Conservation (phyloP, 106 monocot genomes). For the Alisma plantagoaquatica region DNA sequence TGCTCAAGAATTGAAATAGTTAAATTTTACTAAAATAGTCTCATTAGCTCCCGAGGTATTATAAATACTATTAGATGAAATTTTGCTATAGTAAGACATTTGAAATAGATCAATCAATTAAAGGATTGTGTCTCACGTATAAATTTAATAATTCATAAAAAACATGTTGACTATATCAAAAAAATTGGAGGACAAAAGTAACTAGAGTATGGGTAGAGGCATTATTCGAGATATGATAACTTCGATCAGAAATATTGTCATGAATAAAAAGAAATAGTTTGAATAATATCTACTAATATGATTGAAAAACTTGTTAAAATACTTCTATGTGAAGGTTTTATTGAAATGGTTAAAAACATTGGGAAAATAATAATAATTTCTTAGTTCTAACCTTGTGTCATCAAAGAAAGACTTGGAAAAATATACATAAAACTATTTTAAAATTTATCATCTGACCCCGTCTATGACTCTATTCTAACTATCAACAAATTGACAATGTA, state of each 20-base stretch:
- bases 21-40: slow-evolving; percentile 4
- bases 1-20: slow-evolving; percentile 5
- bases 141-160: neutral
- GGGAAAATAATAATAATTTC: neutral
- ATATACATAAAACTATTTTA: slow-evolving; percentile 6
- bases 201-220: neutral
- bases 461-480: slow-evolving; percentile 10
- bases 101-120: neutral
- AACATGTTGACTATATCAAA: neutral
- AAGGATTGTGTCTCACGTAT: neutral
- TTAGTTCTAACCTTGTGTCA: neutral
- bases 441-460: slow-evolving; percentile 4
- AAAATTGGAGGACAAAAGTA: neutral
- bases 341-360: neutral
- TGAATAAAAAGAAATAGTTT: neutral
- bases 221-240: neutral
- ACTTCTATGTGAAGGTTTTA: neutral
- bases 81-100: no score
- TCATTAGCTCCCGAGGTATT: slow-evolving; percentile 1
- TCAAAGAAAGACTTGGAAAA: slow-evolving; percentile 2
- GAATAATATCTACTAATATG: slow-evolving; percentile 1
- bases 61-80: no score
- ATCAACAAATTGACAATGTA: slow-evolving; percentile 6
- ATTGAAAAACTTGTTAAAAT: slow-evolving; percentile 1
- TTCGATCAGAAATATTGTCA: neutral